These are phyloP conservation scores for Zygosaccharomyces siamensis DNA, from an alignment of 805 yeast species.

Conservation along the genomic window DNA sequence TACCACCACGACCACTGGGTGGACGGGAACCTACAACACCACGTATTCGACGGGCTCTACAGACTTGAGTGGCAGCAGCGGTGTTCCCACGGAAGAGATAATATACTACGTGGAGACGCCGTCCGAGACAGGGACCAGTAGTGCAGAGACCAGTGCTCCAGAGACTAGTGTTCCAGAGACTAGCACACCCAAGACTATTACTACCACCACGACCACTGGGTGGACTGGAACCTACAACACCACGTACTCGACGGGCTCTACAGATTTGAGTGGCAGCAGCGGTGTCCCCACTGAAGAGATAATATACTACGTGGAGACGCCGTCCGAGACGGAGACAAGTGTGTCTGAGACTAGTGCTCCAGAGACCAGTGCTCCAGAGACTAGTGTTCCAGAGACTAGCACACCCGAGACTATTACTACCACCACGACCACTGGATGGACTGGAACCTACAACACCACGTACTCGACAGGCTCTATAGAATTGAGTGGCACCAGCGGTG, in stretches of 20 bases:
- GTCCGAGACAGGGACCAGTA: too few relatives aligned
- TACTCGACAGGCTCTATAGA: constrained; percentile 18
- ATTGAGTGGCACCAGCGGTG: constrained; percentile 8
- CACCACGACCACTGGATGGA: constrained; percentile 13
- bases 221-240: constrained; percentile 19
- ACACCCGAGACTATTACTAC: too few relatives aligned
- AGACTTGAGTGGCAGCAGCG: constrained; percentile 7
- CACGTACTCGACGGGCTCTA: constrained; percentile 19
- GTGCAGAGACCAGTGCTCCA: neutral
- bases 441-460: constrained; percentile 16
- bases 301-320: constrained; percentile 15
- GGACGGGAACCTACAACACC: constrained; percentile 19
- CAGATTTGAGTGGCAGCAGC: constrained; percentile 11
- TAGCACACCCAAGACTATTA: neutral
- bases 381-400: too few relatives aligned
- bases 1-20: constrained; percentile 8
- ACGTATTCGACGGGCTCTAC: constrained; percentile 21
- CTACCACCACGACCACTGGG: constrained; percentile 16
- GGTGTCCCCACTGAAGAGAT: constrained; percentile 14
- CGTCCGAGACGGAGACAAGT: too few relatives aligned
- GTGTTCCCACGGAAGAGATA: constrained; percentile 12
- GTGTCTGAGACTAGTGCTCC: too few relatives aligned
- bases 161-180: constrained; percentile 6
- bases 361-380: too few relatives aligned
- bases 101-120: constrained; percentile 16